These are phyloP conservation scores for Cyclotella cryptica DNA, from an alignment of 108 stramenopile genomes.

Conservation along the genomic window DNA sequence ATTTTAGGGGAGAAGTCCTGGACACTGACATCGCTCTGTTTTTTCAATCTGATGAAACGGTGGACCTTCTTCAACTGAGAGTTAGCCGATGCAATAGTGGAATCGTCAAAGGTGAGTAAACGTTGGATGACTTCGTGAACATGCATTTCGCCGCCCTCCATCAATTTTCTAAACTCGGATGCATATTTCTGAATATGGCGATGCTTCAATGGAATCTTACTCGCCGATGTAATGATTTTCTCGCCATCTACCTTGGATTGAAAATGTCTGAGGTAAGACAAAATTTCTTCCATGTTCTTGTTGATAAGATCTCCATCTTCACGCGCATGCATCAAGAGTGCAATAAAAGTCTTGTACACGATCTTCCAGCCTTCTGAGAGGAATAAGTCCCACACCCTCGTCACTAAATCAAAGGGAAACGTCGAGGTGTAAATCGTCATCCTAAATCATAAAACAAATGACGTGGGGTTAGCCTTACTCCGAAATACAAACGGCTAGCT, in stretches of 20 bases:
- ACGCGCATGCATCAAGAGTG: slow-evolving; percentile 74
- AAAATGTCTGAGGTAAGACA: slow-evolving; percentile 72
- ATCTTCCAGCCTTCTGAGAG: slow-evolving; percentile 93
- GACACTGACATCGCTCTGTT: not conserved
- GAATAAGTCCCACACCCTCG: slow-evolving; percentile 93
- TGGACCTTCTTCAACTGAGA: not conserved
- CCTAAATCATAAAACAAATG: too few species aligned
- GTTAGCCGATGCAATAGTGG: not conserved
- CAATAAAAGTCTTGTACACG: slow-evolving; percentile 93
- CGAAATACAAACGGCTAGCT: too few species aligned
- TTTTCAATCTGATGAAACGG: slow-evolving; percentile 21
- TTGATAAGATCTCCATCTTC: slow-evolving; percentile 51
- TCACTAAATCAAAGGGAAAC: slow-evolving; percentile 94
- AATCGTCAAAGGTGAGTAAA: slow-evolving; percentile 1
- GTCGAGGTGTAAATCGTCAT: too few species aligned
- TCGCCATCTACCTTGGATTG: slow-evolving; percentile 69
- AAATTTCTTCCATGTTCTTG: slow-evolving; percentile 78
- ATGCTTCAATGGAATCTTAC: slow-evolving; percentile 72
- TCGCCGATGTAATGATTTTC: slow-evolving; percentile 63
- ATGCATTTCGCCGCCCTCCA: slow-evolving; percentile 2
- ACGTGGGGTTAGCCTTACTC: too few species aligned
- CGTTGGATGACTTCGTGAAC: slow-evolving; percentile 16
- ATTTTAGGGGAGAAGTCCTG: slow-evolving; percentile 23
- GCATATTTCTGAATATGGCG: slow-evolving; percentile 75
- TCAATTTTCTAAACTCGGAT: slow-evolving; percentile 37